These are phyloP conservation scores for Cladosporium colombiae DNA, from an alignment of 2,329 filamentous ascomycete species.

Conservation along the genomic window DNA sequence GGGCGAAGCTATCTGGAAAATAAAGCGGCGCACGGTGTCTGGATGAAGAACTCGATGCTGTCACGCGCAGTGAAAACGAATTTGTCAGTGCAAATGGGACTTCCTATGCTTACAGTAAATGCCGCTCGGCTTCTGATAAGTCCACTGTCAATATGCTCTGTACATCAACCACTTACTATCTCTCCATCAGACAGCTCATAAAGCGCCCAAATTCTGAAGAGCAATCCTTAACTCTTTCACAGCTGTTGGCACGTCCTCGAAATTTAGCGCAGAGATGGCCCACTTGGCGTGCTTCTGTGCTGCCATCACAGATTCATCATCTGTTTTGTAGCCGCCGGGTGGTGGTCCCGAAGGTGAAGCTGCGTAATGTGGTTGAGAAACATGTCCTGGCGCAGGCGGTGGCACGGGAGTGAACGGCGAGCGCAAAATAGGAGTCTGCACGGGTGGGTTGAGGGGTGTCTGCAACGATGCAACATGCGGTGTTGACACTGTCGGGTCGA, in stretches of 20 bases:
- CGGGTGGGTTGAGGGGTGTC: conserved; percentile 22
- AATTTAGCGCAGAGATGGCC: conserved; percentile 95
- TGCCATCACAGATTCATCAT: conserved; percentile 70
- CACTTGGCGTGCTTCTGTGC: conserved; percentile 96
- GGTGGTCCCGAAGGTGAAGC: neutral
- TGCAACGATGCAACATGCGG: conserved; percentile 5
- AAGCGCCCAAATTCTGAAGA: conserved; percentile 67
- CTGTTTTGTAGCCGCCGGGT: conserved; percentile 41
- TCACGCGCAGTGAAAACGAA: neutral
- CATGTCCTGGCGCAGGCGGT: conserved; percentile 20
- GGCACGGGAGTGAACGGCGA: conserved; percentile 21
- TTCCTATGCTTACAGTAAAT: neutral
- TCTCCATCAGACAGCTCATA: conserved; percentile 38
- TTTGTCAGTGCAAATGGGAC: neutral
- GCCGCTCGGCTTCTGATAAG: neutral
- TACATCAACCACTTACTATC: neutral
- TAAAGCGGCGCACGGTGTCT: neutral
- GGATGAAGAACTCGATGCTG: neutral
- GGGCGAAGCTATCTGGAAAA: neutral
- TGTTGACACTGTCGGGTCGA: conserved; percentile 6
- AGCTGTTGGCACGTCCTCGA: conserved; percentile 90
- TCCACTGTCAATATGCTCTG: neutral
- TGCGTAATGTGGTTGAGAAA: neutral
- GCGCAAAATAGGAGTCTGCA: conserved; percentile 26
- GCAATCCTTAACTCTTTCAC: conserved; percentile 80